A percentile compares a stretch with the other conserved stretches of the same genome.
phyloP scores from a whole-genome alignment of 176 grass and related monocot genomes.

The Tuctoria greenei region DNA sequence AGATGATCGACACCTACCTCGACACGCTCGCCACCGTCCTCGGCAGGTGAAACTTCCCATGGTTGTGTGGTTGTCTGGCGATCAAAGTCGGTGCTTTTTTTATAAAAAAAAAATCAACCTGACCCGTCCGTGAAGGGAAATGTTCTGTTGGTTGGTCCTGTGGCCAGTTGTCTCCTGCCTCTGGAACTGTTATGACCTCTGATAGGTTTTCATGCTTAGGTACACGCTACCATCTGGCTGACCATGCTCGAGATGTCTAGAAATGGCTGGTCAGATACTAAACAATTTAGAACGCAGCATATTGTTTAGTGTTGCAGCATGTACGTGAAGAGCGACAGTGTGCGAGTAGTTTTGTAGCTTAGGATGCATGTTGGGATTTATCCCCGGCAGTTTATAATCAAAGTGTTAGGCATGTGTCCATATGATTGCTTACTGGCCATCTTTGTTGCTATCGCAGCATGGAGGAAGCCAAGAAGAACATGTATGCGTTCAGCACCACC shows the following conservation, averaged over 20 bases:
- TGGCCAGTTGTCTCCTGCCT: background rate
- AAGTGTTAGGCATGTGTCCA: background rate
- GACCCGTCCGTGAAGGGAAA: no score
- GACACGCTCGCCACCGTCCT: constrained; percentile 89
- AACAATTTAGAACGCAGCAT: background rate
- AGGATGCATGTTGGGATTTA: background rate
- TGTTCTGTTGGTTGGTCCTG: background rate
- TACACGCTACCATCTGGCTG: background rate
- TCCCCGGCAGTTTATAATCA: background rate
- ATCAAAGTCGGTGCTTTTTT: background rate
- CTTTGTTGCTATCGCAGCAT: constrained; percentile 51
- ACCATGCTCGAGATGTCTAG: background rate
- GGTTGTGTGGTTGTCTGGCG: background rate
- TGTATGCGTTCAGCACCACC: constrained; percentile 94
- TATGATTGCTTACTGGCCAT: no score
- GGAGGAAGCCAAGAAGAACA: constrained; percentile 97
- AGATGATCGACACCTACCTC: constrained; percentile 99
- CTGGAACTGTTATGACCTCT: background rate
- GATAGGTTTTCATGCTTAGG: background rate
- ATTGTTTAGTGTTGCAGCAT: background rate
- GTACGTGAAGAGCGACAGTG: no score
- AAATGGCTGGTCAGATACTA: background rate
- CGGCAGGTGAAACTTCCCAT: constrained; percentile 54
- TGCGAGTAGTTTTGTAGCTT: background rate
- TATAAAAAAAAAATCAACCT: no score